Percentiles rank a stretch among this genome's conserved stretches.
phyloP scores from a whole-genome alignment of 192 early-diverging fungal genomes.

The Spizellomyces punctatus region DNA sequence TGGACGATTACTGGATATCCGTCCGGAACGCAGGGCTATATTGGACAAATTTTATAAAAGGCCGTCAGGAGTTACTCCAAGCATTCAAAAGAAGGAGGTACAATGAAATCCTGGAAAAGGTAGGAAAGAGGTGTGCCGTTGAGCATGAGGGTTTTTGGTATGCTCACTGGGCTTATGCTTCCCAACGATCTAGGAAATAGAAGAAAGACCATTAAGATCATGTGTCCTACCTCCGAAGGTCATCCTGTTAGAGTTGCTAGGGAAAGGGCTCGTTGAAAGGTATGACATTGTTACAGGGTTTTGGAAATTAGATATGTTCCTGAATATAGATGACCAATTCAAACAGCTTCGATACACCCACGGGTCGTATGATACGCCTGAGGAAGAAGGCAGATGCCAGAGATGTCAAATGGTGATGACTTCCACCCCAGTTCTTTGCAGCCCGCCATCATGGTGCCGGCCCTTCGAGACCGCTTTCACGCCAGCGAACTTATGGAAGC shows the following conservation, averaged over 20 bases:
- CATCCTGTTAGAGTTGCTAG: conserved; percentile 12
- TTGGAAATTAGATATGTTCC: neutral
- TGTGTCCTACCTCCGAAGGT: neutral
- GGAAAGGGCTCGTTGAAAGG: conserved; percentile 6
- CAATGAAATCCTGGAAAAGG: conserved; percentile 9
- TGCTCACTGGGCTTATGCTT: too few species aligned
- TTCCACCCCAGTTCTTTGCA: neutral
- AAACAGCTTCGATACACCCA: conserved; percentile 1
- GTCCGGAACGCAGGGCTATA: conserved; percentile 22
- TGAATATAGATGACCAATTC: neutral
- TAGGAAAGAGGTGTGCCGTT: neutral
- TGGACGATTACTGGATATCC: conserved; percentile 20
- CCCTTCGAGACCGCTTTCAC: too few species aligned
- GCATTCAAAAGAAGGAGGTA: conserved; percentile 4
- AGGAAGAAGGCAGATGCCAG: neutral
- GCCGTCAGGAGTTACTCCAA: conserved; percentile 8
- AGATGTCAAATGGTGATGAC: neutral
- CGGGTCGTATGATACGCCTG: neutral
- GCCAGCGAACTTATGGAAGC: too few species aligned
- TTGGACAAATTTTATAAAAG: conserved; percentile 4
- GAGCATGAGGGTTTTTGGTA: neutral
- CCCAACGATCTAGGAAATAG: neutral
- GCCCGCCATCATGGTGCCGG: conserved; percentile 8
- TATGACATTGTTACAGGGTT: neutral
- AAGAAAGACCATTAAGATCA: neutral